Base-by-base conservation (phyloP, 345 rosid genomes). In the Salix dunnii region DNA sequence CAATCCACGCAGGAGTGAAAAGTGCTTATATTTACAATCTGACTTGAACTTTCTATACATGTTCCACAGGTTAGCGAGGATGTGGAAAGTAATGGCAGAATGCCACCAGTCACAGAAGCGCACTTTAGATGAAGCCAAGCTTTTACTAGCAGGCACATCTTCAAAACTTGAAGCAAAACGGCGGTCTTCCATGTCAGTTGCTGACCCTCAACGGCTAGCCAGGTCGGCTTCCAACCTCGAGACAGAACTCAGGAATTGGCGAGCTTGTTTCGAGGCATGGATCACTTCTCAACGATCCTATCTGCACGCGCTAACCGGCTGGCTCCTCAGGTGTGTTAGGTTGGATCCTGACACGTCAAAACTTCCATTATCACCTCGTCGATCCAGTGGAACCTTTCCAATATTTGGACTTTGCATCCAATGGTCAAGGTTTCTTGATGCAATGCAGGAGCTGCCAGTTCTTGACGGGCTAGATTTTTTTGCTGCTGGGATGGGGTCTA, bases 11-110 rank as follows among this genome's bases (percentile, higher is more conserved):
- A 67, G 25, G 40, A 67, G 16, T 20, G 43, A n/a, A 21, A 67
- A 9, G 42, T 38, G 12, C 33, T 10, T 27, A 18, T 16, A 17
- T 40, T 11, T 66, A 28, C n/a, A 43, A 66, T 63, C 63, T 68
- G 72, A 82, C 48, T 21, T 14, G 17, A 46, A 12, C 35, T 65
- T 70, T 28, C 38, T 49, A 7, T 65, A 16, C 18, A 42, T 53
- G 10, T 63, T 10, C 40, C 74, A 73, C 93, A 95, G 99, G 80
- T 80, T 95, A 82, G 81, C 89, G 68, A 83, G 79, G 68, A 95
- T 95, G 97, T 95, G 99, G 99, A 93, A 90, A 85, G 90, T 88
- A 81, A 93, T 95, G 97, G 93, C 97, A 67, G 94, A 90, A 78
- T 86, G 97, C 78, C 99, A 95, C 81, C 92, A 85, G 67, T 81